phyloP scores from a whole-genome alignment of 2,329 filamentous ascomycete species.

The Curvularia sp. region DNA sequence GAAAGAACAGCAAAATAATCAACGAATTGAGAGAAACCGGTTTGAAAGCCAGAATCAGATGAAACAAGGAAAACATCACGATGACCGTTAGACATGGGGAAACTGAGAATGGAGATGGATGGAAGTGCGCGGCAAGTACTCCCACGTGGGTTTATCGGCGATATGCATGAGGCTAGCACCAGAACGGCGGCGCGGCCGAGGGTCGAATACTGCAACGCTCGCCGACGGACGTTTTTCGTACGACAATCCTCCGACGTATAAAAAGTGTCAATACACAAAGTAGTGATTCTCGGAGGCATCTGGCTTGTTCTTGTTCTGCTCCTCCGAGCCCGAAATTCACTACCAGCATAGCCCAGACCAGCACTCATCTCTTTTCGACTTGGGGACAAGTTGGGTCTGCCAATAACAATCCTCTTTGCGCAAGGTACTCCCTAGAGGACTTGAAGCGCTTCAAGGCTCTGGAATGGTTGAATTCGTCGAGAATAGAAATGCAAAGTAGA shows the following conservation, averaged over 20 bases:
- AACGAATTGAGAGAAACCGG: background rate
- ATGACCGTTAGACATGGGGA: slow-evolving; percentile 10
- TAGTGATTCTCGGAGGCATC: background rate
- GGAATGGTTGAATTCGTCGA: background rate
- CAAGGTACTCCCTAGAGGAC: background rate
- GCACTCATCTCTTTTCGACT: background rate
- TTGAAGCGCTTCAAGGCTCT: background rate
- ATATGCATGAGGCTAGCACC: slow-evolving; percentile 11
- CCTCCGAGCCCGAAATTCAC: background rate
- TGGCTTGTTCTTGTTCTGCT: background rate
- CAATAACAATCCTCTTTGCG: background rate
- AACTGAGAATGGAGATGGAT: background rate
- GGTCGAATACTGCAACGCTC: background rate
- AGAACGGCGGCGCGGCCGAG: background rate
- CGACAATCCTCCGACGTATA: background rate
- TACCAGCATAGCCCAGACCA: background rate
- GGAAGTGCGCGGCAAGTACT: slow-evolving; percentile 8
- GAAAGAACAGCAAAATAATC: background rate
- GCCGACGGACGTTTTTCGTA: background rate
- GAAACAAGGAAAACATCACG: slow-evolving; percentile 8
- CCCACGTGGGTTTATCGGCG: slow-evolving; percentile 10
- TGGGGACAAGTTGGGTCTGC: background rate
- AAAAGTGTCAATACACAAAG: background rate
- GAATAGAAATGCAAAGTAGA: background rate
- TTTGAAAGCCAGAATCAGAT: background rate